Percentiles rank a stretch among this genome's conserved stretches.
Conservation (phyloP, 148 eudicot genomes). For the Mesembryanthemum crystallinum region DNA sequence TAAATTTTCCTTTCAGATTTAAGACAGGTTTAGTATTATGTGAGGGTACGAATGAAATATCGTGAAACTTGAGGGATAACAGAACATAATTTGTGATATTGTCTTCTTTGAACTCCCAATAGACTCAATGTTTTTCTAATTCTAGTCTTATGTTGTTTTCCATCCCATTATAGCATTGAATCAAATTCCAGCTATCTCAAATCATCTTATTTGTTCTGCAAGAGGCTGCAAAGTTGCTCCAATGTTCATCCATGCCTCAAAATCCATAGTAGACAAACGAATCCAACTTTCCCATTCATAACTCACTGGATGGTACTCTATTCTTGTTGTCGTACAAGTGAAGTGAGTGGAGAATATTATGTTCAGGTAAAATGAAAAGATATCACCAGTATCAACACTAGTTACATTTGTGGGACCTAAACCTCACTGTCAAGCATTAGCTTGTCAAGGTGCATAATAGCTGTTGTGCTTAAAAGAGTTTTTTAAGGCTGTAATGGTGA, state of each 20-base stretch:
- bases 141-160: no score
- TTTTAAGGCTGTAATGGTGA: conserved; percentile 19
- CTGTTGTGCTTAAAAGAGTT: conserved; percentile 16
- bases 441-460: conserved; percentile 20
- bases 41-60: no score
- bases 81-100: no score
- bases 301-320: background rate
- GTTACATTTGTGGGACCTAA: background rate
- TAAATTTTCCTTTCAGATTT: no score
- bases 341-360: background rate
- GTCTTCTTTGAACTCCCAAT: no score
- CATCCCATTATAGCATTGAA: background rate
- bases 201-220: background rate
- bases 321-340: background rate
- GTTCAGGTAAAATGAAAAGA: background rate
- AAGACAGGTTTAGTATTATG: no score
- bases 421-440: conserved; percentile 9
- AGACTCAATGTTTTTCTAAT: no score
- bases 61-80: no score
- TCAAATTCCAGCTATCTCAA: background rate
- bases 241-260: conserved; percentile 9
- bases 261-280: background rate
- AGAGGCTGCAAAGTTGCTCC: background rate
- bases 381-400: background rate
- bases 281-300: background rate